Percentiles rank a stretch among this genome's conserved stretches.
These are phyloP conservation scores for Cyberlindnera misumaiensis DNA, from an alignment of 805 yeast species.

Conservation along the genomic window DNA sequence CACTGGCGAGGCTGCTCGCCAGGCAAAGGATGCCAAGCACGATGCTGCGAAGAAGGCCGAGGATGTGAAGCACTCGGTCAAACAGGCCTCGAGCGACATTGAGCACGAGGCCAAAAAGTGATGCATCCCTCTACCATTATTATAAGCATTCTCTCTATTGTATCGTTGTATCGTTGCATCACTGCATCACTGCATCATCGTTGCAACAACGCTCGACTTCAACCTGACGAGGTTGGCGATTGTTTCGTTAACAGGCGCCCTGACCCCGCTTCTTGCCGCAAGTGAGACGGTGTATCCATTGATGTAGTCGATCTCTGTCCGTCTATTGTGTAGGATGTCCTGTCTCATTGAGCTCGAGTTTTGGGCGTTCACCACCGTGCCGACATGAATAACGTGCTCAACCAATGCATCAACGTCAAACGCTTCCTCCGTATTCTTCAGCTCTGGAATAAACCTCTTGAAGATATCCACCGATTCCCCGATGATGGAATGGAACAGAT, in stretches of 20 bases:
- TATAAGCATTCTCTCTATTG: too few species aligned
- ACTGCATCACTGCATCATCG: too few species aligned
- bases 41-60: constrained; percentile 4
- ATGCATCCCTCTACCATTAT: too few species aligned
- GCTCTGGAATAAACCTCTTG: constrained; percentile 23
- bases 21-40: constrained; percentile 3
- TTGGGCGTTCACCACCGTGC: constrained; percentile 39
- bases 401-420: constrained; percentile 29
- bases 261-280: constrained; percentile 39
- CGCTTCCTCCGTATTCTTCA: constrained; percentile 14
- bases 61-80: constrained; percentile 2
- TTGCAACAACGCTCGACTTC: constrained; percentile 16
- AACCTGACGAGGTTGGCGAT: constrained; percentile 29
- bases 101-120: constrained; percentile 2
- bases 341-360: constrained; percentile 50
- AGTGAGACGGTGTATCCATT: constrained; percentile 69
- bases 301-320: constrained; percentile 74
- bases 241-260: constrained; percentile 27
- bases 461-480: constrained; percentile 29
- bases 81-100: background rate
- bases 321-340: constrained; percentile 46
- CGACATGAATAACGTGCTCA: constrained; percentile 31
- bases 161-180: too few species aligned
- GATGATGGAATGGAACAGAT: constrained; percentile 27
- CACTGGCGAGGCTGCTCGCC: constrained; percentile 1